phyloP scores from a whole-genome alignment of 2,329 filamentous ascomycete genomes.

The Cordyceps cicadae region DNA sequence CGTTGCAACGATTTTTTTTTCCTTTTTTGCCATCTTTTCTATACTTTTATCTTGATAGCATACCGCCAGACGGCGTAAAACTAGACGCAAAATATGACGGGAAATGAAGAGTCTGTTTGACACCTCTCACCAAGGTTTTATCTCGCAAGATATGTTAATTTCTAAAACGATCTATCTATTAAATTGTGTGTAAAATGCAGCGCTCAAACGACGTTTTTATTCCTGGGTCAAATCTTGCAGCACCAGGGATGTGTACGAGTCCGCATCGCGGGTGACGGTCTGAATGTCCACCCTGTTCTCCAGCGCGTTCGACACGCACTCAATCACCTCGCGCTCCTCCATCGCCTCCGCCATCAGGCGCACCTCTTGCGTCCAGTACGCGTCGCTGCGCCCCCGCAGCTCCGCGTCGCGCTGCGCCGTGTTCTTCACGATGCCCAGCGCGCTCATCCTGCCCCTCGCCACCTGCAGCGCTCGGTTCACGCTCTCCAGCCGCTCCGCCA shows the following conservation, averaged over 20 bases:
- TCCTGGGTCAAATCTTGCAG: slow-evolving; percentile 19
- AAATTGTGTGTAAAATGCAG: not conserved
- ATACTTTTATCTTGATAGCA: slow-evolving; percentile 2
- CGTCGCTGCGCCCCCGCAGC: slow-evolving; percentile 55
- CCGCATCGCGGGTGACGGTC: slow-evolving; percentile 54
- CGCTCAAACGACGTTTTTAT: not conserved
- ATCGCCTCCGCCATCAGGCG: slow-evolving; percentile 64
- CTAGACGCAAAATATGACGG: slow-evolving; percentile 9
- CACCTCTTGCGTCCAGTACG: slow-evolving; percentile 77
- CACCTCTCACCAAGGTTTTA: not conserved
- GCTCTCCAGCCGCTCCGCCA: slow-evolving; percentile 58
- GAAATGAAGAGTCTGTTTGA: not conserved
- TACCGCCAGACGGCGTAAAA: not conserved
- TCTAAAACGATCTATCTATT: not conserved
- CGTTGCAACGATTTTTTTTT: not conserved
- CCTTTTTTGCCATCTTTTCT: not conserved
- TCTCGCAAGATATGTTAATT: not conserved
- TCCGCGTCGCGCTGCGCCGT: slow-evolving; percentile 65
- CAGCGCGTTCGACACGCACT: slow-evolving; percentile 61
- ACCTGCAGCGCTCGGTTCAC: slow-evolving; percentile 48
- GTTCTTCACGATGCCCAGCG: slow-evolving; percentile 70
- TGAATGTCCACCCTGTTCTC: slow-evolving; percentile 55
- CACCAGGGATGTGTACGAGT: slow-evolving; percentile 41
- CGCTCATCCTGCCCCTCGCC: slow-evolving; percentile 59
- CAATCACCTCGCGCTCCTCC: slow-evolving; percentile 68